These are phyloP conservation scores for Fonsecaea pedrosoi DNA, from an alignment of 2,329 filamentous ascomycete species.

Conservation along the genomic window DNA sequence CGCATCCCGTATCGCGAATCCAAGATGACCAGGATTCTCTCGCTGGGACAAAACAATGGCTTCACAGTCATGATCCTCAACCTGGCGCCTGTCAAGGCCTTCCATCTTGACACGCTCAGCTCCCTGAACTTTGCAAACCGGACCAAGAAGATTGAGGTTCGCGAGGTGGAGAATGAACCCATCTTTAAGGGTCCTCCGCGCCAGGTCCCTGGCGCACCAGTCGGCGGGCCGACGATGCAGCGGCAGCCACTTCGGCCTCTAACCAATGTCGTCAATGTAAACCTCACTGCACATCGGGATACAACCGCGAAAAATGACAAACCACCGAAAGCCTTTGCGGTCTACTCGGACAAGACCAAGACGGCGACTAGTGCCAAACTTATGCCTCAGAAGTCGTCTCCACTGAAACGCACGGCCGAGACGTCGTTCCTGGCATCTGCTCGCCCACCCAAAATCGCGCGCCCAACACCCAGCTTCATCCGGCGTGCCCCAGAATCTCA, in stretches of 20 bases:
- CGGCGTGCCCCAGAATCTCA: constrained; percentile 38
- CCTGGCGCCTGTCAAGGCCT: constrained; percentile 86
- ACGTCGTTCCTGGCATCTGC: constrained; percentile 39
- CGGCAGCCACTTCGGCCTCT: constrained; percentile 82
- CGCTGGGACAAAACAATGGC: constrained; percentile 91
- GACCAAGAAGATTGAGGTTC: constrained; percentile 94
- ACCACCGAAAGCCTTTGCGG: constrained; percentile 81
- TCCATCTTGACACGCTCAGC: constrained; percentile 90
- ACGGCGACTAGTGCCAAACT: constrained; percentile 44
- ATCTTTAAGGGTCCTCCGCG: constrained; percentile 79
- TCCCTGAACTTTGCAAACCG: constrained; percentile 94
- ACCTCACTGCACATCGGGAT: constrained; percentile 62
- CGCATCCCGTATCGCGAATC: constrained; percentile 92
- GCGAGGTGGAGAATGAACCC: constrained; percentile 94
- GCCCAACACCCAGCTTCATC: constrained; percentile 41
- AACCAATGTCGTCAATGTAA: constrained; percentile 75
- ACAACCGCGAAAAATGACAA: constrained; percentile 66
- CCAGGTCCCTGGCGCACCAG: constrained; percentile 51
- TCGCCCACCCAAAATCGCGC: constrained; percentile 56
- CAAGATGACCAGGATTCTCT: constrained; percentile 96
- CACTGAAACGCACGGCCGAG: constrained; percentile 49
- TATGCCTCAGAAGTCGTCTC: constrained; percentile 49
- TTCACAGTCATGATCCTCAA: constrained; percentile 97
- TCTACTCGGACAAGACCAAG: constrained; percentile 78
- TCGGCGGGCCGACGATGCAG: constrained; percentile 54